Evolutionary conservation across 2,329 filamentous ascomycete genomes (phyloP).

Genomic region (Periconia sp.): DNA sequence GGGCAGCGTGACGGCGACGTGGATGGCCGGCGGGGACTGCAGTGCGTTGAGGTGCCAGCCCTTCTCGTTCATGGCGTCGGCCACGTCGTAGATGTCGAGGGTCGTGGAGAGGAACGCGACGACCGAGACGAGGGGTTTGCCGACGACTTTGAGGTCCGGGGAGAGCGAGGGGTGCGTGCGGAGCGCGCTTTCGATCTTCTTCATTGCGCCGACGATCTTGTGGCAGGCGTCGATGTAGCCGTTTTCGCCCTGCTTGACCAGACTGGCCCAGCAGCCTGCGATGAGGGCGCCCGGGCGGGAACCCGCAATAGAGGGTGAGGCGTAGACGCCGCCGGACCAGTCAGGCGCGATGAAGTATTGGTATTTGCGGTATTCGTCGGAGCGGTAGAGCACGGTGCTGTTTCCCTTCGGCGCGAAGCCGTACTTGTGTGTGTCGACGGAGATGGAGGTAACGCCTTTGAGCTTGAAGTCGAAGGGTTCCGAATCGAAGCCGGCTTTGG

Average conservation of each 20-base stretch:
- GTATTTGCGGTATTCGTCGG: constrained; percentile 73
- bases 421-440: constrained; percentile 98
- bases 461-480: constrained; percentile 91
- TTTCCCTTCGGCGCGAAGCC: constrained; percentile 98
- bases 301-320: constrained; percentile 86
- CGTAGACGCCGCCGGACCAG: constrained; percentile 96
- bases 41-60: constrained; percentile 97
- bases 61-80: constrained; percentile 78
- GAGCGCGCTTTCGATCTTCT: constrained; percentile 76
- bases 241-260: constrained; percentile 84
- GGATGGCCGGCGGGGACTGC: constrained; percentile 87
- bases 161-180: constrained; percentile 67
- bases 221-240: constrained; percentile 87
- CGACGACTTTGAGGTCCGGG: constrained; percentile 76
- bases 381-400: constrained; percentile 88
- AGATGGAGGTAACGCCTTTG: constrained; percentile 92
- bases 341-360: constrained; percentile 97
- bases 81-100: constrained; percentile 93
- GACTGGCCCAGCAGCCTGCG: constrained; percentile 89
- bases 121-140: constrained; percentile 84
- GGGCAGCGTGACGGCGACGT: constrained; percentile 89
- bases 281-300: constrained; percentile 92
- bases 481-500: constrained; percentile 88
- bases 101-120: constrained; percentile 82
- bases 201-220: constrained; percentile 83